These are phyloP conservation scores for Cordyceps sp. DNA, from an alignment of 2,329 filamentous ascomycete species.

Conservation along the genomic window DNA sequence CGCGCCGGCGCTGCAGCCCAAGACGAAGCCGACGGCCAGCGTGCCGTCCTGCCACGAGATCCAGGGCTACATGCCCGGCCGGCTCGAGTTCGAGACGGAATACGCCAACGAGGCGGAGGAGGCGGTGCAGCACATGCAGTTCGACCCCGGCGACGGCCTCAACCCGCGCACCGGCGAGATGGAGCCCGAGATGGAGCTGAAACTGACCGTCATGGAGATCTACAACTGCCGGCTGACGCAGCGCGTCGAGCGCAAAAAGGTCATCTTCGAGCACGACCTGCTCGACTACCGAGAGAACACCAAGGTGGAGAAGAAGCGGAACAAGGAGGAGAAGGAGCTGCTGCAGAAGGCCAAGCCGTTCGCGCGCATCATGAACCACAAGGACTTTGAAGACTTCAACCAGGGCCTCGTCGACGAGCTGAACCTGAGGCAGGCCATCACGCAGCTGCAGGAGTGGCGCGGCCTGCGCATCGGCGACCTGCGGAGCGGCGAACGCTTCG, in stretches of 20 bases:
- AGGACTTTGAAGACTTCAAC: slow-evolving; percentile 76
- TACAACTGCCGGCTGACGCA: slow-evolving; percentile 88
- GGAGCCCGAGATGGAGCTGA: slow-evolving; percentile 92
- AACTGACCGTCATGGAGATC: slow-evolving; percentile 95
- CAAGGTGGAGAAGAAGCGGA: slow-evolving; percentile 80
- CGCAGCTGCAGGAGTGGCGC: slow-evolving; percentile 88
- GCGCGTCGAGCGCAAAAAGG: slow-evolving; percentile 84
- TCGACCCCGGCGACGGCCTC: slow-evolving; percentile 86
- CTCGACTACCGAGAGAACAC: slow-evolving; percentile 88
- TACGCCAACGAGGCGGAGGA: slow-evolving; percentile 97
- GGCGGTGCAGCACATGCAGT: slow-evolving; percentile 95
- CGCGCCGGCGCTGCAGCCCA: slow-evolving; percentile 67
- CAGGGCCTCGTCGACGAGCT: slow-evolving; percentile 80
- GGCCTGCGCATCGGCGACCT: slow-evolving; percentile 70
- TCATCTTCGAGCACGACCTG: slow-evolving; percentile 88
- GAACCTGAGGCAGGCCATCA: slow-evolving; percentile 76
- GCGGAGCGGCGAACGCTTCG: slow-evolving; percentile 78
- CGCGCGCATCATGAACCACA: slow-evolving; percentile 87
- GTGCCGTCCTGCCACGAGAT: slow-evolving; percentile 96
- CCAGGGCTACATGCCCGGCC: slow-evolving; percentile 95
- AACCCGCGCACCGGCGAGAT: slow-evolving; percentile 71
- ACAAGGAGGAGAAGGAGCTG: slow-evolving; percentile 85
- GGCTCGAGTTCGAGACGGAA: slow-evolving; percentile 92
- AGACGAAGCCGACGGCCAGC: slow-evolving; percentile 90
- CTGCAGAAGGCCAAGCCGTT: slow-evolving; percentile 92